These are phyloP conservation scores for Parastagonospora avenae DNA, from an alignment of 2,329 filamentous ascomycete genomes.

Conservation along the genomic window DNA sequence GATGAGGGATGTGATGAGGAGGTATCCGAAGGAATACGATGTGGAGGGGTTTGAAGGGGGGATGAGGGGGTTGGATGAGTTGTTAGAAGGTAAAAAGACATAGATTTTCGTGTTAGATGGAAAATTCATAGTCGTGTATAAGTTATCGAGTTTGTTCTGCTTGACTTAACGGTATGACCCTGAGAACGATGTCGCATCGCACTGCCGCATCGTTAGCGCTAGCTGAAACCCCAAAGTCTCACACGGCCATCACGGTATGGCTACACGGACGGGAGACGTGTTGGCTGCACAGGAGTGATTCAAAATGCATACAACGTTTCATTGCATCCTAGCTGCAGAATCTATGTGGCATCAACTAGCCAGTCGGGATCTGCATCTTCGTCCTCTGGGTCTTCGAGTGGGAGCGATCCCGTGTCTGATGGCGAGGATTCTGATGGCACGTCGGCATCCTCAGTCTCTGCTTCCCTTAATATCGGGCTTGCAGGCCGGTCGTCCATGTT, in stretches of 20 bases:
- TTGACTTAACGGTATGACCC: no score
- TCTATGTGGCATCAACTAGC: conserved; percentile 50
- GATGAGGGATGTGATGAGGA: conserved; percentile 76
- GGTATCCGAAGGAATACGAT: conserved; percentile 93
- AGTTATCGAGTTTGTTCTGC: no score
- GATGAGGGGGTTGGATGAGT: conserved; percentile 62
- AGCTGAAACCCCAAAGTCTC: no score
- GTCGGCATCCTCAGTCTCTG: no score
- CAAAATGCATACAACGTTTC: neutral
- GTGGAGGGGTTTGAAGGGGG: conserved; percentile 76
- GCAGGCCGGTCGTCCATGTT: neutral
- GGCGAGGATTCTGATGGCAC: conserved; percentile 18
- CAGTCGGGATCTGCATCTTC: conserved; percentile 70
- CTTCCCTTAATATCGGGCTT: no score
- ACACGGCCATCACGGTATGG: no score
- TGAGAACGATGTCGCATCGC: no score
- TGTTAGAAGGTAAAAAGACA: conserved; percentile 25
- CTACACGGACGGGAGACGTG: no score
- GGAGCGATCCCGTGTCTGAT: conserved; percentile 55
- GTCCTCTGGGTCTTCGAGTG: conserved; percentile 68
- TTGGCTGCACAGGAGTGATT: no score
- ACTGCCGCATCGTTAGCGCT: no score
- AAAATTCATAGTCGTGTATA: no score
- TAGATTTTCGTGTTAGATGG: neutral
- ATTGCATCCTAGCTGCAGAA: neutral